These are phyloP conservation scores for Cladosporium velox DNA, from an alignment of 2,329 filamentous ascomycete genomes.

Conservation along the genomic window DNA sequence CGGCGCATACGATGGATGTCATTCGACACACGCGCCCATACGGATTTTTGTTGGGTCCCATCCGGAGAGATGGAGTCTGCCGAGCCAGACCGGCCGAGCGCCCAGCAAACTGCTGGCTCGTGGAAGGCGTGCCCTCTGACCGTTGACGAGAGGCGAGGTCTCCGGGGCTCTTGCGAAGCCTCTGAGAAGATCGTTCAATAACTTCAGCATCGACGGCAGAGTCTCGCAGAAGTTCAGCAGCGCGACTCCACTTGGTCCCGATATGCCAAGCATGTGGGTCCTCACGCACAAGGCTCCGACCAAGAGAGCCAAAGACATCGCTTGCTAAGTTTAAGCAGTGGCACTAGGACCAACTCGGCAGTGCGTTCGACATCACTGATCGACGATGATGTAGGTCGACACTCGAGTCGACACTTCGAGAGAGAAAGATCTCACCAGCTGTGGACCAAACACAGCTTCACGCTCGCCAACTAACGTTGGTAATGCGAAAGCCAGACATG, in stretches of 20 bases:
- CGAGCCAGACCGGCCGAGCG: not conserved
- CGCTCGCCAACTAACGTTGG: not conserved
- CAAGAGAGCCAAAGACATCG: slow-evolving; percentile 21
- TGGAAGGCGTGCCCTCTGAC: not conserved
- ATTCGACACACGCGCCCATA: slow-evolving; percentile 5
- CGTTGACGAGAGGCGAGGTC: not conserved
- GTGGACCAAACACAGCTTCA: not conserved
- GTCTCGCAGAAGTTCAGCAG: slow-evolving; percentile 8
- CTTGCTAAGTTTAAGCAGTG: slow-evolving; percentile 20
- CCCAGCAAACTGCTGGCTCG: slow-evolving; percentile 13
- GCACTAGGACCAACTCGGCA: slow-evolving; percentile 16
- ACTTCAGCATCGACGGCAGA: slow-evolving; percentile 15
- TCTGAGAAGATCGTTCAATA: slow-evolving; percentile 20
- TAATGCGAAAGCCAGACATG: not conserved
- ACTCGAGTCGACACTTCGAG: no score
- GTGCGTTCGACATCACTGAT: slow-evolving; percentile 8
- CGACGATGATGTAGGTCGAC: slow-evolving; percentile 4
- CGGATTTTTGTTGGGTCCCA: slow-evolving; percentile 17
- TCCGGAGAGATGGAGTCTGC: slow-evolving; percentile 16
- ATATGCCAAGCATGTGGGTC: slow-evolving; percentile 11
- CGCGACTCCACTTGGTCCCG: slow-evolving; percentile 14
- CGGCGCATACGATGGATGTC: not conserved
- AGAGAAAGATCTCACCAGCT: not conserved
- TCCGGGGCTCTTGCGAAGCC: slow-evolving; percentile 9
- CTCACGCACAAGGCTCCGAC: slow-evolving; percentile 6